A percentile compares a stretch with the other conserved stretches of the same genome.
Conservation (phyloP, 2,329 filamentous ascomycete genomes). For the Neophaeococcomyces mojaviensis region DNA sequence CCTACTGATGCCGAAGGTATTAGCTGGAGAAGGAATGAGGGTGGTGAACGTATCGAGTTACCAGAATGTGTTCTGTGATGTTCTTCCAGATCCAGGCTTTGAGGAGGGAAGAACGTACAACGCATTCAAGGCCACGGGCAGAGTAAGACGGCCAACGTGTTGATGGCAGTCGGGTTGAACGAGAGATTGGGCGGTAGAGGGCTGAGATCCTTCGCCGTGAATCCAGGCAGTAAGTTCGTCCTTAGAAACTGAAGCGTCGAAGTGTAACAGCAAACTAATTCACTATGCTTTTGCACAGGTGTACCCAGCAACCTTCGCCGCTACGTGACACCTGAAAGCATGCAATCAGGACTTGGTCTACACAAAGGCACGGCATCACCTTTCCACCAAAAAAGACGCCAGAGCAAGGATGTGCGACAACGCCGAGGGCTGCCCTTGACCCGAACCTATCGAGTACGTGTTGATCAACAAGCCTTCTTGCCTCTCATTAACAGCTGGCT, state of each 20-base stretch:
- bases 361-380: background rate
- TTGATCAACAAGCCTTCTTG: too few species aligned
- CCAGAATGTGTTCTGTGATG: conserved; percentile 24
- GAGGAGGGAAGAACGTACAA: conserved; percentile 27
- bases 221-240: conserved; percentile 28
- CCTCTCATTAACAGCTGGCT: too few species aligned
- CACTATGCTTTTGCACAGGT: too few species aligned
- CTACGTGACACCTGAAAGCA: conserved; percentile 8
- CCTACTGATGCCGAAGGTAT: conserved; percentile 29
- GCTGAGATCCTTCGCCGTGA: conserved; percentile 32
- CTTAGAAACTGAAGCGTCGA: too few species aligned
- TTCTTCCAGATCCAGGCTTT: conserved; percentile 32
- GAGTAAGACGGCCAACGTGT: conserved; percentile 41
- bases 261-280: too few species aligned
- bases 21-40: conserved; percentile 23
- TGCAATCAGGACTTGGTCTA: conserved; percentile 8
- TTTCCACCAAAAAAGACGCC: conserved; percentile 19
- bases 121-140: conserved; percentile 36
- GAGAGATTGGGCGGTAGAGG: conserved; percentile 21
- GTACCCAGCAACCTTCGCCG: conserved; percentile 13
- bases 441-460: conserved; percentile 16
- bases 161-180: conserved; percentile 22
- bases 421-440: conserved; percentile 30
- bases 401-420: conserved; percentile 27
- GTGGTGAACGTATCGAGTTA: conserved; percentile 27